Evolutionary conservation across 495 filamentous ascomycete species (phyloP).

Genomic region (Hypoxylon rickii): DNA sequence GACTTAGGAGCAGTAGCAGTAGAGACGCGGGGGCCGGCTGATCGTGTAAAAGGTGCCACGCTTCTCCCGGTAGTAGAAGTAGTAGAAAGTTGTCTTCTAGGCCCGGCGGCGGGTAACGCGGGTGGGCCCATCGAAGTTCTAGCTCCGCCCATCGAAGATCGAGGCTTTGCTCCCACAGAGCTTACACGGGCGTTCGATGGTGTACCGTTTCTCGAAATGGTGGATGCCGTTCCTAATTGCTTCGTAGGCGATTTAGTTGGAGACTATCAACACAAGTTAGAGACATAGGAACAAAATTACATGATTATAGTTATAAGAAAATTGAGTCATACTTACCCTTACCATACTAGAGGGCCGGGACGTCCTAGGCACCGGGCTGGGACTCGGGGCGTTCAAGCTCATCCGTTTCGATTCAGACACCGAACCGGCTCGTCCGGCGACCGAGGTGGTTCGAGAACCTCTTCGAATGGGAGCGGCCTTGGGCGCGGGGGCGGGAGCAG

Average conservation of each 20-base stretch:
- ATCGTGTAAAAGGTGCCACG: slow-evolving; percentile 38
- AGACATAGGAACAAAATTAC: slow-evolving; percentile 7
- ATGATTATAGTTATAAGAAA: not conserved
- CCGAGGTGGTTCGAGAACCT: slow-evolving; percentile 37
- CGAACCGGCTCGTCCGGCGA: slow-evolving; percentile 38
- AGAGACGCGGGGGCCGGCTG: slow-evolving; percentile 41
- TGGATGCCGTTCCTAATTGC: slow-evolving; percentile 62
- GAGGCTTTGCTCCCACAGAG: slow-evolving; percentile 53
- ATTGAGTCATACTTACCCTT: slow-evolving; percentile 54
- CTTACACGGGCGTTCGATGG: slow-evolving; percentile 55
- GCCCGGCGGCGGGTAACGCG: slow-evolving; percentile 39
- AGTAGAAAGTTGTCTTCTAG: slow-evolving; percentile 41
- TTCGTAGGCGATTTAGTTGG: slow-evolving; percentile 83
- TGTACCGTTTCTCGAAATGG: slow-evolving; percentile 65
- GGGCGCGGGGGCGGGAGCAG: slow-evolving; percentile 53
- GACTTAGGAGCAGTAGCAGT: slow-evolving; percentile 38
- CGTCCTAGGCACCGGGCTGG: slow-evolving; percentile 61
- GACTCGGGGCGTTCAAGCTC: slow-evolving; percentile 70
- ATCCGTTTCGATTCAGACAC: slow-evolving; percentile 63
- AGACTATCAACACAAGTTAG: slow-evolving; percentile 55
- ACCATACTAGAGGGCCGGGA: slow-evolving; percentile 58
- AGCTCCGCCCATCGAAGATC: slow-evolving; percentile 50
- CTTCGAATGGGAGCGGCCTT: slow-evolving; percentile 31
- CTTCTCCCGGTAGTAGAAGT: slow-evolving; percentile 36
- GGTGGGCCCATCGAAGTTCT: slow-evolving; percentile 74